A percentile compares a stretch with the other conserved stretches of the same genome.
Evolutionary conservation across 2,329 filamentous ascomycete genomes (phyloP).

Genomic region (Ceratocystis diversiconidia): DNA sequence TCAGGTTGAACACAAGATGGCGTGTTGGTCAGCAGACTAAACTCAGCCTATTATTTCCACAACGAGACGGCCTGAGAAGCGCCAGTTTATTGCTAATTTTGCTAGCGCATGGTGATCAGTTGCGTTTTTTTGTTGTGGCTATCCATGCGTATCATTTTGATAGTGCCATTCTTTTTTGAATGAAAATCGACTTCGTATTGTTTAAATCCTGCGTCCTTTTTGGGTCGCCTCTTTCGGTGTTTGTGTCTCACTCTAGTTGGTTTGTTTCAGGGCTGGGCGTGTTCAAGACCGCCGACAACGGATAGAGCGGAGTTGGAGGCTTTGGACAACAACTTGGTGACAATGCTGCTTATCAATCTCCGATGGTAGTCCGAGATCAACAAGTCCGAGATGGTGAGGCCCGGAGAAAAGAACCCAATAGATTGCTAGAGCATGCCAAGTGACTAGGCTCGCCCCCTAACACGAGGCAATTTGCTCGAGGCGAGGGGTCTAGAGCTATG

Average conservation of each 20-base stretch:
- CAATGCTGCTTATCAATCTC: slow-evolving; percentile 1
- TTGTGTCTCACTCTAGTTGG: neutral
- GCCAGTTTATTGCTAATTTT: neutral
- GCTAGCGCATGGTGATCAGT: too few relatives aligned
- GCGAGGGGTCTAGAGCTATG: neutral
- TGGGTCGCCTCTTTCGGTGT: neutral
- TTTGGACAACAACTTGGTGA: neutral
- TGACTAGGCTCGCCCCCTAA: neutral
- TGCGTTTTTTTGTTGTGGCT: too few relatives aligned
- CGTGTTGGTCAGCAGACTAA: neutral
- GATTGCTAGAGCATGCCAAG: neutral
- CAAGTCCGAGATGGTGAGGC: neutral
- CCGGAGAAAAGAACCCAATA: neutral
- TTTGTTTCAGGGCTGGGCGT: neutral
- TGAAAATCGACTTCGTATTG: neutral
- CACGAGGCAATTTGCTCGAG: neutral
- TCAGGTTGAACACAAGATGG: too few relatives aligned
- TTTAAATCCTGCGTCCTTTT: neutral
- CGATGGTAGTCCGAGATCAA: neutral
- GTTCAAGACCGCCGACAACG: neutral
- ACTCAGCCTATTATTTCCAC: neutral
- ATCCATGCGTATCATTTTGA: too few relatives aligned
- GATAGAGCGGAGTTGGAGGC: neutral
- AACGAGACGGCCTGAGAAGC: neutral
- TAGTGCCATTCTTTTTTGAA: neutral